These are phyloP conservation scores for Clausena lansium DNA, from an alignment of 345 rosid genomes.

Conservation along the genomic window DNA sequence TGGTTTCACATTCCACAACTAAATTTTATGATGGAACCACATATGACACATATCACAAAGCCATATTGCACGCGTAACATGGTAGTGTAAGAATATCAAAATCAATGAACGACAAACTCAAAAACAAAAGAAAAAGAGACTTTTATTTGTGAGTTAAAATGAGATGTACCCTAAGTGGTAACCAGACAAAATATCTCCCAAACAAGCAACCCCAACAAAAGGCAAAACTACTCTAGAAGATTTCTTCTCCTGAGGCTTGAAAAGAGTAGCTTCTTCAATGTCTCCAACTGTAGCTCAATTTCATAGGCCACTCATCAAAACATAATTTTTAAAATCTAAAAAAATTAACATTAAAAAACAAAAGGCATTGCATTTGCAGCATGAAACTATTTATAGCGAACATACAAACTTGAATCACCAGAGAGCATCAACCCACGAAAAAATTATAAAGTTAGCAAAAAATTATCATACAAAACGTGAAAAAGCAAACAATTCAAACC, in stretches of 20 bases:
- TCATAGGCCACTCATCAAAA: constrained; percentile 5
- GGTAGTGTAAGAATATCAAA: background rate
- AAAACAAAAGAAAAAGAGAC: background rate
- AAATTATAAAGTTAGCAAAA: no score
- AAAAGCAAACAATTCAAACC: background rate
- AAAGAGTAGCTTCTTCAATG: constrained; percentile 50
- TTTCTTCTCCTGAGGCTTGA: constrained; percentile 42
- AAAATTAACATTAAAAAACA: background rate
- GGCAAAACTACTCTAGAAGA: constrained; percentile 82
- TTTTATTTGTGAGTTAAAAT: background rate
- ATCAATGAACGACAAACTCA: background rate
- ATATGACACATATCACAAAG: background rate
- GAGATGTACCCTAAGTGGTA: constrained; percentile 85
- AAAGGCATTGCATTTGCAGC: no score
- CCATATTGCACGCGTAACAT: background rate
- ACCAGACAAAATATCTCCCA: constrained; percentile 92
- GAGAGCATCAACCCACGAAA: no score
- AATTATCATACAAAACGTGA: no score
- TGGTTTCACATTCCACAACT: background rate
- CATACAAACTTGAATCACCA: no score
- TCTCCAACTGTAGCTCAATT: constrained; percentile 54
- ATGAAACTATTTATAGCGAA: no score
- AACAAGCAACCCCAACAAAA: constrained; percentile 90
- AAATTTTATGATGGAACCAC: background rate
- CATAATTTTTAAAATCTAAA: background rate